Evolutionary conservation across 345 rosid species (phyloP), one percentile per base, ranked within the genome.

Genomic region (Camelina neglecta): DNA sequence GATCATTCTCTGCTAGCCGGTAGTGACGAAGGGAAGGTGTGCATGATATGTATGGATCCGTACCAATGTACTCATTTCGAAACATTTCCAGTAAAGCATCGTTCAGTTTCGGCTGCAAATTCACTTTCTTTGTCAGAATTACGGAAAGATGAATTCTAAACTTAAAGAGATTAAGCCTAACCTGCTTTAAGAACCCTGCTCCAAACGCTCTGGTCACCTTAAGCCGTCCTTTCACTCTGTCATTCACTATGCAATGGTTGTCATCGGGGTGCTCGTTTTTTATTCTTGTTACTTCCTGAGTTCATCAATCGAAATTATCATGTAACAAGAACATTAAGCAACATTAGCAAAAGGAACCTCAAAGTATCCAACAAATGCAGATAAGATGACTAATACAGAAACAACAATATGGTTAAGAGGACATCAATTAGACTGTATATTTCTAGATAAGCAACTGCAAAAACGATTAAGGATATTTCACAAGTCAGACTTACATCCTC

Each of bases 181-280:
- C 98, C 97, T 88, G 88, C 79, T 94, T 94, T 74, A 94, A 83
- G 77, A 87, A 94, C 80, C 98, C 98, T 31, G 98, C 98, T 48
- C 98, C 98, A 33, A 33, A 33, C 36, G 36, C 29, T 26, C 29
- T 26, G 29, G 29, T 26, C 29, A 26, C 29, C 88, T 92, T 90
- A 47, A 94, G 89, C 54, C 97, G 95, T 26, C 98, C 98, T 80
- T 94, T 92, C 51, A 94, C 96, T 81, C 98, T 86, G 65, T 88
- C 96, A 65, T 94, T 94, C 77, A 87, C 88, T 74, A 94, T 92
- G 79, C 97, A 92, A 15, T 89, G 89, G 67, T 33, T 86, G 78
- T 94, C 98, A 79, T 94, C 97, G 6, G 97, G 97, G 78, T 94
- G 98, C 70, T 94, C 98, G 77, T 81, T 92, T 84, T 85, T 92